These are phyloP conservation scores for Tuctoria greenei DNA, from an alignment of 176 grass and related monocot genomes.

Conservation along the genomic window DNA sequence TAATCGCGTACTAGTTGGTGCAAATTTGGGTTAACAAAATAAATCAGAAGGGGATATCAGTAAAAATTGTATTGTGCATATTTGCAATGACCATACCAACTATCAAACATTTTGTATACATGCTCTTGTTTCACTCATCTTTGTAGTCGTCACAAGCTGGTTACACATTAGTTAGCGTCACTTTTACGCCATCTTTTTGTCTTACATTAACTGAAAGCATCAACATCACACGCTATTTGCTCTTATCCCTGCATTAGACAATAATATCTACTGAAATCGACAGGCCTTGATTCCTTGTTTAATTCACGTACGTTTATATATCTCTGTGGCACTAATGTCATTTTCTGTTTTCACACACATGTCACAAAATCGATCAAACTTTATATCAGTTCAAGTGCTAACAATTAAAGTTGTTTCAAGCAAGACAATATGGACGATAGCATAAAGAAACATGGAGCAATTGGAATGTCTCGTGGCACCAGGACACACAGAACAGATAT, in stretches of 20 bases:
- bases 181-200: constrained; percentile 26
- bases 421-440: constrained; percentile 44
- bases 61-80: too few species aligned
- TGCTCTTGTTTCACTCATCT: constrained; percentile 2
- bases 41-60: too few species aligned
- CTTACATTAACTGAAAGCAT: constrained; percentile 15
- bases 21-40: too few species aligned
- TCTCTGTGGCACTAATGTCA: not conserved
- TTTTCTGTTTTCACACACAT: not conserved
- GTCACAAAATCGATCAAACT: constrained; percentile 26
- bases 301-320: not conserved
- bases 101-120: not conserved
- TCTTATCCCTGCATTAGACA: constrained; percentile 10
- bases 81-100: not conserved
- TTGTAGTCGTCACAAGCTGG: not conserved
- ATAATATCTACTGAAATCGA: not conserved
- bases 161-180: constrained; percentile 19
- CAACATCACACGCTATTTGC: constrained; percentile 3
- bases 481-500: not conserved
- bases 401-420: constrained; percentile 28
- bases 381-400: not conserved
- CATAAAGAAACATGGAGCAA: constrained; percentile 35
- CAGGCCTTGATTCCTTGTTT: not conserved
- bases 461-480: constrained; percentile 33
- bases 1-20: too few species aligned